Base-by-base conservation (phyloP, 306 rosid species). In the Malus orientalis region DNA sequence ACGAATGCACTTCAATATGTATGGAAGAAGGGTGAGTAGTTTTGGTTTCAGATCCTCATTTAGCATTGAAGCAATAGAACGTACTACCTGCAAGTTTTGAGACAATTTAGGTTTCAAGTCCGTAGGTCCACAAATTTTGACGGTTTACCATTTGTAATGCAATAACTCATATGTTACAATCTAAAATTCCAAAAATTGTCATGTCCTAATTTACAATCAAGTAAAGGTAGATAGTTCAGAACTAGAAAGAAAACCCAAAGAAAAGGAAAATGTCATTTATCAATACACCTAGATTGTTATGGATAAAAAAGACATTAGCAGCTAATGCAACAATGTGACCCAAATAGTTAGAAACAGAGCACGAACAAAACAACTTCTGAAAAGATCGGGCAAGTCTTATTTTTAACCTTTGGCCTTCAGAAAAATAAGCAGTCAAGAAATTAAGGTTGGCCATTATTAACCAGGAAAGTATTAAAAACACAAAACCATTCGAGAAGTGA, bases 1-100 rank as follows among this genome's bases (percentile, higher is more conserved):
- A 42, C 87, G 85, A 61, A 90, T 81, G 80, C 99, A 95, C 58
- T 85, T 81, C 68, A 95, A 95, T 76, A 95, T 86, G 86, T 90
- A 90, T 51, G 96, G 97, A 47, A 95, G 97, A 80, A 95, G 93
- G 63, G 93, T 84, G 75, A 92, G 91, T 61, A 95, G 82, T 79
- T 88, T 95, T 76, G 96, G 92, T 87, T 92, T 90, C 78, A 92
- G 81, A 63, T 77, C 90, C 76, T 89, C 93, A 76, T 85, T 84
- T 78, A 95, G 81, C 84, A 90, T 4, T 18, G 99, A 93, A 81
- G 96, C 83, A 80, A 92, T 80, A 73, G 99, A 85, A 23, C 99
- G 96, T 65, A 92, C 93, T 22, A 95, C 92, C 99, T 95, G 85
- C 81, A 85, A 69, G 74, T 49, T 75, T 64, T 5, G 63, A 64